Evolutionary conservation across 805 yeast genomes (phyloP).

Genomic region (Metschnikowia anglica): DNA sequence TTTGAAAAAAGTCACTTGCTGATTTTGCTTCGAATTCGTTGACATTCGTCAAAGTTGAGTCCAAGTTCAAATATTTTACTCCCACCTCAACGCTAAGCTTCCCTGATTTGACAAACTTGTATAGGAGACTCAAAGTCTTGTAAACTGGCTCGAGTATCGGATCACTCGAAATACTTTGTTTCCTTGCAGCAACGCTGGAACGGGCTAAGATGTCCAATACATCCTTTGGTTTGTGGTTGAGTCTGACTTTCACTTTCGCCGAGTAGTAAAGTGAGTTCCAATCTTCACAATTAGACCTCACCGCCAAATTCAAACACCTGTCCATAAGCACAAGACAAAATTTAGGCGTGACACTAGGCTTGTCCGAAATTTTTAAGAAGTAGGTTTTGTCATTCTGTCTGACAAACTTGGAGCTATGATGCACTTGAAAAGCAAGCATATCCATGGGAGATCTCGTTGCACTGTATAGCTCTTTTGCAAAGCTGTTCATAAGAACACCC

Average conservation of each 20-base stretch:
- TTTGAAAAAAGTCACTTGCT: constrained; percentile 33
- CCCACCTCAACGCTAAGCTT: constrained; percentile 40
- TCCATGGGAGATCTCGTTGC: constrained; percentile 65
- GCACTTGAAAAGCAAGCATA: constrained; percentile 53
- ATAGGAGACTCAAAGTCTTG: constrained; percentile 52
- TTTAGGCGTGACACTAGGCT: constrained; percentile 22
- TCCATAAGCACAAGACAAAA: constrained; percentile 41
- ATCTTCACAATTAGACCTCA: constrained; percentile 41
- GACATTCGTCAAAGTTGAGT: constrained; percentile 25
- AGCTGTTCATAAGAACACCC: constrained; percentile 48
- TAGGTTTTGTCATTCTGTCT: constrained; percentile 27
- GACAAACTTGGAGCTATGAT: constrained; percentile 36
- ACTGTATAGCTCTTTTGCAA: constrained; percentile 59
- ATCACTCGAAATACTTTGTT: constrained; percentile 45
- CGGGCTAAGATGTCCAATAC: constrained; percentile 44
- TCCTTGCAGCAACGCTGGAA: constrained; percentile 46
- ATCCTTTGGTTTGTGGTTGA: constrained; percentile 29
- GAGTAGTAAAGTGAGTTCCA: constrained; percentile 65
- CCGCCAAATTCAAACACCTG: constrained; percentile 48
- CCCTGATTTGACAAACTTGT: constrained; percentile 50
- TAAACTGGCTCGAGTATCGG: constrained; percentile 79
- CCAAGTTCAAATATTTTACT: constrained; percentile 35
- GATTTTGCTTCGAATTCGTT: constrained; percentile 12
- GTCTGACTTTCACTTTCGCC: constrained; percentile 58
- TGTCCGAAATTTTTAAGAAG: constrained; percentile 26